Evolutionary conservation across 768 basidiomycete species (phyloP), one percentile per base, ranked within the genome.

Genomic region (Xerocomellus intermedius): DNA sequence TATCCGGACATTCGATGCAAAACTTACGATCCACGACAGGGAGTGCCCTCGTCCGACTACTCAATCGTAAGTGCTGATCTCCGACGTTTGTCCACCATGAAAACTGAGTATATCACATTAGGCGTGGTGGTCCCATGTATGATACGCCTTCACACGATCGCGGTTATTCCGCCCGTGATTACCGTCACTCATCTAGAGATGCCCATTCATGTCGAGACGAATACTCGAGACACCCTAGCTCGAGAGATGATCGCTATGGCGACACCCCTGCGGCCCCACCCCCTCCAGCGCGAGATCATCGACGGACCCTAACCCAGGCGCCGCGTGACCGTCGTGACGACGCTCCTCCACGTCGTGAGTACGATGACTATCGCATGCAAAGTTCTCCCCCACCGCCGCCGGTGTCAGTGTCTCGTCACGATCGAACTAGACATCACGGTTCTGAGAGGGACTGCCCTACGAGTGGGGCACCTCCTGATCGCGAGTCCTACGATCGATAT

Each of bases 321-420:
- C 80, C 86, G 16, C 78, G 87, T 60, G 89, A 88, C 12, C 83
- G 82, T 63, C 77, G 86, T 37, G 89, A 89, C 54, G 41, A 53
- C n/a, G 84, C 86, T 69, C 72, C 79, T 59, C 63, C 76, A 56
- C 73, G 75, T 60, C 81, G 85, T 54, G 87, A 91, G 45, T 79
- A 82, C 62, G 87, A 92, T 60, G 90, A 91, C 46, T 85, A 83
- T 60, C 79, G 85, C 63, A 63, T 69, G 62, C 79, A 86, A 43
- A 86, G 80, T 52, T 69, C 77, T 52, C 72, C 75, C n/a, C 69
- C 70, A 24, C 65, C 66, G 7, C 78, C 76, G 17, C 73, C 82
- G 28, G 30, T 10, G 30, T 30, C 30, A 26, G 75, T 75, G n/a
- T 72, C 80, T 50, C 80, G 84, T 60, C 77, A 81, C 55, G 80